Percentiles rank a stretch among this genome's conserved stretches.
Conservation (phyloP, 2,329 filamentous ascomycete genomes). For the Ambrosiella cleistominuta region DNA sequence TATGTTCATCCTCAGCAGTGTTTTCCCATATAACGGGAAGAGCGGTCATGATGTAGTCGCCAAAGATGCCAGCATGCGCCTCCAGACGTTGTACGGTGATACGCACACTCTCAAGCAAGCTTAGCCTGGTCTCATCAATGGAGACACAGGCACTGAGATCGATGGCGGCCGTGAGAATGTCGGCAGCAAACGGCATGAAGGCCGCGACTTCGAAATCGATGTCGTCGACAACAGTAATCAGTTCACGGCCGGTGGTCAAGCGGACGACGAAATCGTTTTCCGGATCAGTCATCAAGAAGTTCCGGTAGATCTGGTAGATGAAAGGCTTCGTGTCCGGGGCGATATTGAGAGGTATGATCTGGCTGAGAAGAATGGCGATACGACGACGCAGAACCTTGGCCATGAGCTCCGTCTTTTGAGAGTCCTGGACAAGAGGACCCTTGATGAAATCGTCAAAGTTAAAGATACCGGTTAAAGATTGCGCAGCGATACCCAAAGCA, state of each 20-base stretch:
- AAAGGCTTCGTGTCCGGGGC: conserved; percentile 49
- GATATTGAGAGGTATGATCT: conserved; percentile 74
- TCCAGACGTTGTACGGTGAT: conserved; percentile 70
- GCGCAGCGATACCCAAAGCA: conserved; percentile 70
- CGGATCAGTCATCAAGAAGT: conserved; percentile 64
- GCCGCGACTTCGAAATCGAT: conserved; percentile 58
- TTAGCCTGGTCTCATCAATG: conserved; percentile 76
- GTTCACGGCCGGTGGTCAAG: conserved; percentile 73
- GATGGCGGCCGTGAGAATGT: conserved; percentile 57
- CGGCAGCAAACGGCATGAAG: conserved; percentile 62
- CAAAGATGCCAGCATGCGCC: conserved; percentile 46
- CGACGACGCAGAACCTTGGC: conserved; percentile 75
- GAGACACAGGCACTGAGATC: conserved; percentile 63
- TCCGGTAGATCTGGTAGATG: conserved; percentile 77
- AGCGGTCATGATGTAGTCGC: conserved; percentile 64
- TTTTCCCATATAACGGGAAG: conserved; percentile 72
- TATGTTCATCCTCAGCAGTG: conserved; percentile 61
- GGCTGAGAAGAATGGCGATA: conserved; percentile 72
- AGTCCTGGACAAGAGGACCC: conserved; percentile 59
- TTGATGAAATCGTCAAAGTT: conserved; percentile 71
- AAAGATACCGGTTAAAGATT: conserved; percentile 54
- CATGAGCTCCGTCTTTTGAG: conserved; percentile 41
- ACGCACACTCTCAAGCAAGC: conserved; percentile 70
- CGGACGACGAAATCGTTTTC: conserved; percentile 83
- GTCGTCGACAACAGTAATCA: conserved; percentile 66